Base-by-base conservation (phyloP, 305 asterid species). In the Withania somnifera region DNA sequence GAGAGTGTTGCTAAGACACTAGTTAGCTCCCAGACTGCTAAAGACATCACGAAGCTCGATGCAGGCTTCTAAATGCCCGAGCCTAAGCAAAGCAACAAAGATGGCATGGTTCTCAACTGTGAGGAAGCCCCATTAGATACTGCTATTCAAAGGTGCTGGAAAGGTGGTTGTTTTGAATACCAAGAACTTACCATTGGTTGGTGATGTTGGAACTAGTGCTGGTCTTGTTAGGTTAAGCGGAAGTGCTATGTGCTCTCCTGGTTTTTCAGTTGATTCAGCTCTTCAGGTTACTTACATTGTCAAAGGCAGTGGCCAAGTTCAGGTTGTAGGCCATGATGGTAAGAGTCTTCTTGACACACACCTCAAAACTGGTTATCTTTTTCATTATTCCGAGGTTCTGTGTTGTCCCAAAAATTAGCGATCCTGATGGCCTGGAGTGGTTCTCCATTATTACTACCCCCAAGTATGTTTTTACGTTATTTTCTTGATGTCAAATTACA, bases 381-480 rank as follows among this genome's bases (percentile, higher is more conserved):
- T 93, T 93, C 86, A 90, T 93, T 34, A 95, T 93, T 56, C 98
- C 97, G 0, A 89, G 97, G 88, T 94, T 94, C 84, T 94, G 84
- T 32, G 97, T 89, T 0, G 97, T 94, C 8, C 89, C 97, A 0
- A 94, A 92, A 94, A 92, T 91, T 40, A 86, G 90, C 1, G 90
- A 87, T 73, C 80, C 91, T 5, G 94, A 86, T 64, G 98, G 98
- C 76, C 56, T 94, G 91, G 97, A 92, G 54, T 94, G 98, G 97
- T 94, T 94, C 93, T 94, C 98, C 8, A 94, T 94, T 76, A 91
- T 94, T 87, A 89, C 94, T n/a, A 94, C 98, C 34, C 98, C 98
- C 13, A 89, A 94, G 98, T 93, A 80, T 81, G 97, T 82, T 5
- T 28, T 34, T 34, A 34, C 38, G 5, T 34, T 34, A 6, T 6